phyloP scores from a whole-genome alignment of 768 basidiomycete species.

The Kwoniella europaea region DNA sequence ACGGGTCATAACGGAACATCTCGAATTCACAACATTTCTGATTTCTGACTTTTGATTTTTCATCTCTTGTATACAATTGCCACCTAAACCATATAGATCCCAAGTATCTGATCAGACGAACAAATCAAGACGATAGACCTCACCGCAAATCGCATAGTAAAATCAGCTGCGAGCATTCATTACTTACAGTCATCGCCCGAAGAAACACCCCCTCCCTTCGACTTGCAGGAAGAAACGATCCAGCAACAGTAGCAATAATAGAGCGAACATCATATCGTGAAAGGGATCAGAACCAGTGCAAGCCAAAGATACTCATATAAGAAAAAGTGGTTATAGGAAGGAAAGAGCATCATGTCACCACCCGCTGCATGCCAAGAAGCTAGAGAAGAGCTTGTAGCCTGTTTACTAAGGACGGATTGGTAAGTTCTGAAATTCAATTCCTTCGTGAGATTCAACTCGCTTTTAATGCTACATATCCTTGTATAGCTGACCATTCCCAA shows the following conservation, averaged over 20 bases:
- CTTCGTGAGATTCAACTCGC: background rate
- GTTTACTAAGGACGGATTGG: conserved; percentile 47
- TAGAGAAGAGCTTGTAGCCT: conserved; percentile 44
- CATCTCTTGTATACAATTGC: background rate
- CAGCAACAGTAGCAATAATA: no score
- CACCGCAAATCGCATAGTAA: background rate
- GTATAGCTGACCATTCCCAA: background rate
- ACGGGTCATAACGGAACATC: conserved; percentile 12
- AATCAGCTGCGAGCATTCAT: no score
- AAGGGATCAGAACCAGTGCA: no score
- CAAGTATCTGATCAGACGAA: background rate
- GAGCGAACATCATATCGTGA: no score
- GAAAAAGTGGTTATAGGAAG: background rate
- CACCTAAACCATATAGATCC: background rate
- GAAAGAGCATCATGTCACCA: background rate
- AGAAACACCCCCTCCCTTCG: no score
- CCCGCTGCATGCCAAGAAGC: conserved; percentile 36
- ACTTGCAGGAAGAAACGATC: no score
- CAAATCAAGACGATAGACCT: background rate
- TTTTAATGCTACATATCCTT: no score
- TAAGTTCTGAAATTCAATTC: conserved; percentile 18
- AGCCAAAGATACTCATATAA: no score
- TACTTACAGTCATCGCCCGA: no score
- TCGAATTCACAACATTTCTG: conserved; percentile 1
- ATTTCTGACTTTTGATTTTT: conserved; percentile 5